Evolutionary conservation across 345 rosid species (phyloP), one percentile per base, ranked within the genome.

Genomic region (Firmiana major): DNA sequence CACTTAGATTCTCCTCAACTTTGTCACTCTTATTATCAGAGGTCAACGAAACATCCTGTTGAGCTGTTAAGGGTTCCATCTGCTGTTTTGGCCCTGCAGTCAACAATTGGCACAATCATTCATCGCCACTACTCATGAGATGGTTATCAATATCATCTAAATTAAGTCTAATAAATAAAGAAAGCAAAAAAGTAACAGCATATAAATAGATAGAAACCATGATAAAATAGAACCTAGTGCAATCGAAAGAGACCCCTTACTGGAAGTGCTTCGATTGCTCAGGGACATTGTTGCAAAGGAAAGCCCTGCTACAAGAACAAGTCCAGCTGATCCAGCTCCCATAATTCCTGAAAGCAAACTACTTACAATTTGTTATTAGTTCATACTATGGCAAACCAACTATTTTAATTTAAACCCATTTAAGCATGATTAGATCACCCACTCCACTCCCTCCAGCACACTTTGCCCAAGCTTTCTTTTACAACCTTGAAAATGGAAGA

Each of bases 281-380:
- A 88, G 66, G 65, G 93, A 90, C 36, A 93, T 64, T 31, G 89
- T 87, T 5, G 97, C 94, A 80, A 79, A 89, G 67, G 88, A 83
- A 73, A 96, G 75, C 17, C 90, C 94, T 7, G 84, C 83, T 70
- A 89, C 78, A 73, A 93, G 77, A 68, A 92, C 36, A 75, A 92
- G 46, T 63, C 91, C 97, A 72, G 88, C 94, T 9, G 90, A 84
- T 84, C 92, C 97, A 78, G 91, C 94, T 49, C 93, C 92, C 64
- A 87, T 89, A 45, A 87, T 86, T 79, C 97, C 99, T 93, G 98
- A 87, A 87, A 89, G 81, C 84, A 83, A 87, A 86, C 97, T 92
- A 93, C 81, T 89, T 81, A 38, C 77, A 77, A 24, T 87, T 79
- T 87, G 89, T 93, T 87, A 93, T 86, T 83, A 86, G 89, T 84